These are phyloP conservation scores for Hypoxylon sp. DNA, from an alignment of 2,329 filamentous ascomycete species.

Conservation along the genomic window DNA sequence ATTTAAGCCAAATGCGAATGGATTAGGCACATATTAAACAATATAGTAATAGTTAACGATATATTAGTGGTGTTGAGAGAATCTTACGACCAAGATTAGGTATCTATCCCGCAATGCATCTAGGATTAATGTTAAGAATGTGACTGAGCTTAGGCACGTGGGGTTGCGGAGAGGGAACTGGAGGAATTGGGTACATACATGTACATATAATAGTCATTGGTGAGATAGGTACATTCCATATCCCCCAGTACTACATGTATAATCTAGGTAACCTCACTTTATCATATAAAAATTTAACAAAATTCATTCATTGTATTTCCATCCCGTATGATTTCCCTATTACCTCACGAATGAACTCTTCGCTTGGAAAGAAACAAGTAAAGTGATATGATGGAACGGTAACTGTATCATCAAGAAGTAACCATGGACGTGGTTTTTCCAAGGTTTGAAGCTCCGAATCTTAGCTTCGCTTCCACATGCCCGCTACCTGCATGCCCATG, in stretches of 20 bases:
- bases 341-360: background rate
- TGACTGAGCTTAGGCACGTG: slow-evolving; percentile 10
- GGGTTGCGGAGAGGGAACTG: too few relatives aligned
- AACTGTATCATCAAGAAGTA: background rate
- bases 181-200: too few relatives aligned
- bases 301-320: background rate
- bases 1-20: background rate
- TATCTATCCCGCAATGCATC: background rate
- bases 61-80: background rate
- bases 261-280: background rate
- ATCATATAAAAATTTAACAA: background rate
- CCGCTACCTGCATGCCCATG: background rate
- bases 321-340: background rate
- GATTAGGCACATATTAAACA: background rate
- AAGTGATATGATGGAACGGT: background rate
- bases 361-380: background rate
- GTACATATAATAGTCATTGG: too few relatives aligned
- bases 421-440: slow-evolving; percentile 6
- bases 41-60: slow-evolving; percentile 1
- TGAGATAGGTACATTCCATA: too few relatives aligned
- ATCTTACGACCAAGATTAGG: background rate
- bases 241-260: too few relatives aligned
- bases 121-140: background rate
- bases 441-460: slow-evolving; percentile 4
- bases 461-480: slow-evolving; percentile 3